Percentiles rank a stretch among this genome's conserved stretches.
Conservation (phyloP, 805 yeast species). For the Hanseniaspora guilliermondii region DNA sequence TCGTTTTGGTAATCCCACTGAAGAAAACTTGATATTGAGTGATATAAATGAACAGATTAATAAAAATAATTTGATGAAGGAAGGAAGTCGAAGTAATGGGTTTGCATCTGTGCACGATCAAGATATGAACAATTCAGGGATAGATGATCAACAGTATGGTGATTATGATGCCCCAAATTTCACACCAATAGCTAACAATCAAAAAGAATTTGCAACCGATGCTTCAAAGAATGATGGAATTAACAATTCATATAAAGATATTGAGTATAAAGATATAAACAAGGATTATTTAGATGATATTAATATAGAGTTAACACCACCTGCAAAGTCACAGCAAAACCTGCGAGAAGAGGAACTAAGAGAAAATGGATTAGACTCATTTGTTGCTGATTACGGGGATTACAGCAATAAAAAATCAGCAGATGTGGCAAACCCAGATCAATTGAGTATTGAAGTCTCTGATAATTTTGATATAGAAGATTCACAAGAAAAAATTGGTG, state of each 20-base stretch:
- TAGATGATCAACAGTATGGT: conserved; percentile 11
- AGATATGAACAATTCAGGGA: conserved; percentile 12
- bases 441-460: conserved; percentile 18
- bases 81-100: background rate
- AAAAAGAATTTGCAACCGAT: background rate
- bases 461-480: conserved; percentile 28
- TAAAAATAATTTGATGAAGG: background rate
- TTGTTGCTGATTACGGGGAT: conserved; percentile 26
- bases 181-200: background rate
- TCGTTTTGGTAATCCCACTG: conserved; percentile 9
- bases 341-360: conserved; percentile 64
- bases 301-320: conserved; percentile 17
- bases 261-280: background rate
- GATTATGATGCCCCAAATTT: conserved; percentile 13
- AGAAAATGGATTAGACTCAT: conserved; percentile 48
- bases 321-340: conserved; percentile 30
- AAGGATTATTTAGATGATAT: conserved; percentile 6
- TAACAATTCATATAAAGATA: background rate
- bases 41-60: conserved; percentile 7
- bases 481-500: conserved; percentile 10
- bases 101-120: background rate
- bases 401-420: conserved; percentile 15
- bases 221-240: background rate
- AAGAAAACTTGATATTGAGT: conserved; percentile 2
- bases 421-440: conserved; percentile 15